Evolutionary conservation across 208 protist species (phyloP).

Genomic region (Trypanosoma mega): DNA sequence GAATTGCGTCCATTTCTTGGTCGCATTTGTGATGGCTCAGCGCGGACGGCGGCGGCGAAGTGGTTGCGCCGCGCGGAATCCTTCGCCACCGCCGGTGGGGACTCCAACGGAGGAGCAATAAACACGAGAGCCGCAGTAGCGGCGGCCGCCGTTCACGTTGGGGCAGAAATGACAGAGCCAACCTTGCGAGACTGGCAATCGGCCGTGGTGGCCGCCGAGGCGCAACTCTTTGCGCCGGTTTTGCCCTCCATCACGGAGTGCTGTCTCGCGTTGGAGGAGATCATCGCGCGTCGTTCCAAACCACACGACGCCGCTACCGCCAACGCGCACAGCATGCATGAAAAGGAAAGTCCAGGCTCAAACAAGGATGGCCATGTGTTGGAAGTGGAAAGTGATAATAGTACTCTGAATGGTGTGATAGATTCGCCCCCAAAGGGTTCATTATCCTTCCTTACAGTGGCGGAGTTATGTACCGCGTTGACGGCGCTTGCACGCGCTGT

Average conservation of each 20-base stretch:
- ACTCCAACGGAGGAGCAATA: too few species aligned
- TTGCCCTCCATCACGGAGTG: constrained; percentile 18
- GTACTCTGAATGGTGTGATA: background rate
- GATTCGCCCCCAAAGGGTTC: too few species aligned
- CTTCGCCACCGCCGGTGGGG: background rate
- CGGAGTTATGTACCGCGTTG: constrained; percentile 13
- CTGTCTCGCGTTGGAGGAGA: constrained; percentile 3
- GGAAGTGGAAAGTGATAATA: too few species aligned
- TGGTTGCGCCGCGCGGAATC: background rate
- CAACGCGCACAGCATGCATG: too few species aligned
- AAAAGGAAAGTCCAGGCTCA: too few species aligned
- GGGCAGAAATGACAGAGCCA: background rate
- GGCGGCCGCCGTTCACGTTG: background rate
- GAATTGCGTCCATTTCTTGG: background rate
- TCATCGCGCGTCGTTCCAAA: too few species aligned
- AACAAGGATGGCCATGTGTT: too few species aligned
- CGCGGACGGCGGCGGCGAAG: background rate
- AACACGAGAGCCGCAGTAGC: too few species aligned
- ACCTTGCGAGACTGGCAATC: constrained; percentile 14
- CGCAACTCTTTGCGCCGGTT: constrained; percentile 7
- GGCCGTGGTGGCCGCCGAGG: constrained; percentile 2
- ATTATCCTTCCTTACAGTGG: constrained; percentile 3
- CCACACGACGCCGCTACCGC: too few species aligned
- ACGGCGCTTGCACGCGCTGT: constrained; percentile 14
- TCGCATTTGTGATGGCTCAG: background rate